Evolutionary conservation across 2,329 filamentous ascomycete genomes (phyloP).

Genomic region (Hirsutella minnesotensis): DNA sequence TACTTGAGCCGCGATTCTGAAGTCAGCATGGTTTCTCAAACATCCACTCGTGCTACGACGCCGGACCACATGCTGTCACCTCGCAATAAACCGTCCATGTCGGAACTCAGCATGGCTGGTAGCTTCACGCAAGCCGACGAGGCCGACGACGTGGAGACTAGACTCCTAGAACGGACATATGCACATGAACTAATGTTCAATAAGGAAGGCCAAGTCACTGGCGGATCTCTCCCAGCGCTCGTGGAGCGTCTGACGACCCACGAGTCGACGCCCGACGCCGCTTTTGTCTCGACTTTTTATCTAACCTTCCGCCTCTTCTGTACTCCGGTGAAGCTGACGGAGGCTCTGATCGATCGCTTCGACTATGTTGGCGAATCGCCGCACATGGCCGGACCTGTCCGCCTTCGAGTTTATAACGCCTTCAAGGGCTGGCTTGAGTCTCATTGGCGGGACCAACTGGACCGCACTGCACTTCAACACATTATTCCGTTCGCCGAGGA

Average conservation of each 20-base stretch:
- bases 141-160: constrained; percentile 65
- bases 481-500: constrained; percentile 73
- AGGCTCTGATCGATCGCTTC: constrained; percentile 79
- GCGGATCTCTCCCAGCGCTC: constrained; percentile 78
- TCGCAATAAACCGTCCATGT: constrained; percentile 49
- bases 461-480: constrained; percentile 60
- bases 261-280: constrained; percentile 80
- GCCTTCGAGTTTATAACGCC: constrained; percentile 85
- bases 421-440: constrained; percentile 97
- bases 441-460: constrained; percentile 79
- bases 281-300: constrained; percentile 91
- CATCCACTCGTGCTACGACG: constrained; percentile 79
- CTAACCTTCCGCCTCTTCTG: constrained; percentile 93
- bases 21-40: constrained; percentile 65
- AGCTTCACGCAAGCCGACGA: constrained; percentile 63
- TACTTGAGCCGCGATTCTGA: constrained; percentile 74
- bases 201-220: constrained; percentile 89
- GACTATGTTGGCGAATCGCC: constrained; percentile 77
- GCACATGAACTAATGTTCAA: constrained; percentile 87
- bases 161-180: constrained; percentile 82
- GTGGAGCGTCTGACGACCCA: constrained; percentile 92
- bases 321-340: constrained; percentile 64
- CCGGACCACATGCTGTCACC: constrained; percentile 52
- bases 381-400: constrained; percentile 64
- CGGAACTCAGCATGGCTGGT: constrained; percentile 54